Percentiles rank a stretch among this genome's conserved stretches.
Evolutionary conservation across 1,284 basidiomycete species (phyloP).

Genomic region (Laetiporus sulphureus): DNA sequence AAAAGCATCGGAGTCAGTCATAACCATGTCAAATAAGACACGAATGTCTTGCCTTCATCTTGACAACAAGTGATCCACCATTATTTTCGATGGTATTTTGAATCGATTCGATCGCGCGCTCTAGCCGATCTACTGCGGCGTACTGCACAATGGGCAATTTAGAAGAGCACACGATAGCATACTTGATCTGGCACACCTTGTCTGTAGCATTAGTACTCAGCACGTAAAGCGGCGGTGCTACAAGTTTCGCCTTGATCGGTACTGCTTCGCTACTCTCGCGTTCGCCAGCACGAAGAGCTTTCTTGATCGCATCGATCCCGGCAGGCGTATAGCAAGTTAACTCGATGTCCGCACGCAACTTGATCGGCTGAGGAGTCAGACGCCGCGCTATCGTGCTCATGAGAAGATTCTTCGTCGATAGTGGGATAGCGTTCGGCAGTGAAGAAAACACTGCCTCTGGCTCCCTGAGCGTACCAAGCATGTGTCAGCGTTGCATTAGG

Average conservation of each 20-base stretch:
- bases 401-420: constrained; percentile 60
- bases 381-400: constrained; percentile 88
- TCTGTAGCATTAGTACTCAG: constrained; percentile 95
- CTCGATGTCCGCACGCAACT: constrained; percentile 97
- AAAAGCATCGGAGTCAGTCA: constrained; percentile 2
- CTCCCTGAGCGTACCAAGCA: constrained; percentile 48
- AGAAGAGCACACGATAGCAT: constrained; percentile 1
- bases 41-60: constrained; percentile 92
- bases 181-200: constrained; percentile 50
- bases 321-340: constrained; percentile 95
- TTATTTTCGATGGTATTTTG: constrained; percentile 78
- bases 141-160: constrained; percentile 45
- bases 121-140: constrained; percentile 89
- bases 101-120: constrained; percentile 90
- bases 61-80: constrained; percentile 85
- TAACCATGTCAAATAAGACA: too few relatives aligned
- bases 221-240: constrained; percentile 95
- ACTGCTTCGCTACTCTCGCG: constrained; percentile 82
- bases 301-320: constrained; percentile 98
- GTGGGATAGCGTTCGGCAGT: constrained; percentile 58
- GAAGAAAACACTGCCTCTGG: constrained; percentile 80
- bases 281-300: constrained; percentile 87
- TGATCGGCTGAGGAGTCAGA: constrained; percentile 97
- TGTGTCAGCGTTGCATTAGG: constrained; percentile 2
- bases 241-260: constrained; percentile 95